A percentile compares a stretch with the other conserved stretches of the same genome.
Evolutionary conservation across 371 early-diverging fungal genomes (phyloP).

Genomic region (Circinella minor): DNA sequence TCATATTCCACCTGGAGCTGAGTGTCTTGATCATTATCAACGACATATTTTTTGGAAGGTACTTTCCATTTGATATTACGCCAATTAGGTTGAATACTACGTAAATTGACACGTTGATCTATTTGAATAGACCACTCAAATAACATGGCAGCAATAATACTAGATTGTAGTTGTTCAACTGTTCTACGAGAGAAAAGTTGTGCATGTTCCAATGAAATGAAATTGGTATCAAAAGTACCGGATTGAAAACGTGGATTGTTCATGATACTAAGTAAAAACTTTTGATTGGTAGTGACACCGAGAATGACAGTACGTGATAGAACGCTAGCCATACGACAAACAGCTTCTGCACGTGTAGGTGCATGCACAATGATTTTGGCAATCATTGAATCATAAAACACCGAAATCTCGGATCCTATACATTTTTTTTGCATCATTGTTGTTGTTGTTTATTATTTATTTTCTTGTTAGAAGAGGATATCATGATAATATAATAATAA

Average conservation of each 20-base stretch:
- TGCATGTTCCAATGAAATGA: constrained; percentile 51
- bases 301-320: constrained; percentile 64
- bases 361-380: constrained; percentile 91
- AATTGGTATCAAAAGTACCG: constrained; percentile 66
- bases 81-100: constrained; percentile 60
- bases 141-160: constrained; percentile 48
- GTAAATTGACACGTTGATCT: constrained; percentile 50
- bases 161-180: constrained; percentile 26
- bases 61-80: constrained; percentile 60
- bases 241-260: constrained; percentile 58
- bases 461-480: no score
- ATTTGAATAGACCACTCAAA: constrained; percentile 62
- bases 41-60: constrained; percentile 40
- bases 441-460: no score
- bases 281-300: constrained; percentile 72
- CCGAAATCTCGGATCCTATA: constrained; percentile 73
- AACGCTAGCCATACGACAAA: constrained; percentile 75
- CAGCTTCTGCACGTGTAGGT: constrained; percentile 75
- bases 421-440: neutral
- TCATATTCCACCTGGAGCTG: constrained; percentile 48
- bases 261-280: constrained; percentile 63
- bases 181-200: constrained; percentile 30
- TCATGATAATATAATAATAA: neutral
- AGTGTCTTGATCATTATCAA: constrained; percentile 31
- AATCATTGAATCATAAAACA: constrained; percentile 84